phyloP scores from a whole-genome alignment of 805 yeast genomes.

The Kodamaea leandrae region DNA sequence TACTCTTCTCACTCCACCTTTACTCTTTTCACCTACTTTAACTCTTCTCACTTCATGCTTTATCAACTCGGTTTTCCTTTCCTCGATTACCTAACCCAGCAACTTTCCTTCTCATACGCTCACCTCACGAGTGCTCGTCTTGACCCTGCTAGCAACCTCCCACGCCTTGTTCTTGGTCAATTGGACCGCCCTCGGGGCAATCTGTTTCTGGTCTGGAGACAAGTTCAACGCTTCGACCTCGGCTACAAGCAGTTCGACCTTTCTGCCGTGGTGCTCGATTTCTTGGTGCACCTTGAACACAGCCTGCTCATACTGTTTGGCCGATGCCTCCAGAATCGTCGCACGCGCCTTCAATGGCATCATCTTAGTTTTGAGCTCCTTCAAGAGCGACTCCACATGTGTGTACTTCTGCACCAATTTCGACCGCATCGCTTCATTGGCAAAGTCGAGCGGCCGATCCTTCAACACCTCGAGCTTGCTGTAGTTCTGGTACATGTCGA shows the following conservation, averaged over 20 bases:
- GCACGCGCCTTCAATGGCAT: conserved; percentile 34
- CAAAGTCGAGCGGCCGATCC: conserved; percentile 31
- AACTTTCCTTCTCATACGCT: no score
- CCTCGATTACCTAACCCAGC: no score
- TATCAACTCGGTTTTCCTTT: no score
- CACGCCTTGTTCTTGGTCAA: no score
- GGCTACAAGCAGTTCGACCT: conserved; percentile 14
- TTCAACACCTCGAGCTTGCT: conserved; percentile 13
- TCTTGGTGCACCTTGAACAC: conserved; percentile 27
- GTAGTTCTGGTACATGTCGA: conserved; percentile 18
- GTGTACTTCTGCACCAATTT: conserved; percentile 27
- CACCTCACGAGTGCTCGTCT: no score
- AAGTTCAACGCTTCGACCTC: not conserved
- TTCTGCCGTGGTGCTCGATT: conserved; percentile 14
- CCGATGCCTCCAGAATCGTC: conserved; percentile 16
- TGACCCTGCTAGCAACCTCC: no score
- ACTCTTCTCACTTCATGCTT: no score
- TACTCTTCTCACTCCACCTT: no score
- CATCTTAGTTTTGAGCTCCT: conserved; percentile 23
- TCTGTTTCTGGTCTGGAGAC: not conserved
- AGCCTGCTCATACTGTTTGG: conserved; percentile 27
- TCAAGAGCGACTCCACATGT: conserved; percentile 21
- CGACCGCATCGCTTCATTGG: conserved; percentile 24
- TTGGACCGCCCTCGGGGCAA: no score
- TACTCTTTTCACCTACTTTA: no score